phyloP scores from a whole-genome alignment of 2,329 filamentous ascomycete species.

The Tolypocladium nubicola region DNA sequence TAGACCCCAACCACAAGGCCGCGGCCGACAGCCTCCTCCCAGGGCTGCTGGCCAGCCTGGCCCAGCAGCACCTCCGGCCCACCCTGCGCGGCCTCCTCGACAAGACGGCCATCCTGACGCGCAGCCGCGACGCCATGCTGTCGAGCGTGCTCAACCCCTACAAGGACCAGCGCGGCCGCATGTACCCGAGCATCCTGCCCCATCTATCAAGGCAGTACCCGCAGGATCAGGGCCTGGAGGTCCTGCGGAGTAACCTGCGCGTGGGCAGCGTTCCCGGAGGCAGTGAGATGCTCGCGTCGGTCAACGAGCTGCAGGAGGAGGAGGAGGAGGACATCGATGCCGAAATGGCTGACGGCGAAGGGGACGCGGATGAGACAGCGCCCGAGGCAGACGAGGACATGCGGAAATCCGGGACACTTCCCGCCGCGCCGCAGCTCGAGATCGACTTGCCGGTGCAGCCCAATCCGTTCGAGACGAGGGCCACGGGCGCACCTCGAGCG shows the following conservation, averaged over 20 bases:
- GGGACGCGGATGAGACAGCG: background rate
- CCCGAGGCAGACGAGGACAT: background rate
- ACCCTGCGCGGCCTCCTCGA: constrained; percentile 67
- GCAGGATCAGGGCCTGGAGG: constrained; percentile 56
- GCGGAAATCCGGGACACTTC: constrained; percentile 10
- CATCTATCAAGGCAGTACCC: constrained; percentile 61
- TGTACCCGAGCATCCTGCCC: constrained; percentile 66
- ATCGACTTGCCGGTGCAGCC: constrained; percentile 16
- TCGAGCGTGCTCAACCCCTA: constrained; percentile 75
- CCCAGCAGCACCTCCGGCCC: constrained; percentile 57
- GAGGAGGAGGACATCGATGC: constrained; percentile 25
- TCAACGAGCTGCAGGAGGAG: constrained; percentile 27
- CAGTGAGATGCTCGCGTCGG: constrained; percentile 15
- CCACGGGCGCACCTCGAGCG: constrained; percentile 8
- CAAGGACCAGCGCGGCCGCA: constrained; percentile 49
- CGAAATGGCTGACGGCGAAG: constrained; percentile 11
- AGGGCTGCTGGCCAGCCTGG: constrained; percentile 49
- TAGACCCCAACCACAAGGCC: constrained; percentile 34
- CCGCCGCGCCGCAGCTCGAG: constrained; percentile 9
- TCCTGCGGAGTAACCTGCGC: constrained; percentile 51
- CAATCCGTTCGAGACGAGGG: constrained; percentile 25
- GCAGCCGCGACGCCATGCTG: constrained; percentile 62
- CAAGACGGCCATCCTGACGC: constrained; percentile 64
- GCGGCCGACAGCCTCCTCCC: constrained; percentile 55
- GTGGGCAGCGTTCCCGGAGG: constrained; percentile 17